These are phyloP conservation scores for Candida dubliniensis DNA, from an alignment of 1,139 yeast species.

Conservation along the genomic window DNA sequence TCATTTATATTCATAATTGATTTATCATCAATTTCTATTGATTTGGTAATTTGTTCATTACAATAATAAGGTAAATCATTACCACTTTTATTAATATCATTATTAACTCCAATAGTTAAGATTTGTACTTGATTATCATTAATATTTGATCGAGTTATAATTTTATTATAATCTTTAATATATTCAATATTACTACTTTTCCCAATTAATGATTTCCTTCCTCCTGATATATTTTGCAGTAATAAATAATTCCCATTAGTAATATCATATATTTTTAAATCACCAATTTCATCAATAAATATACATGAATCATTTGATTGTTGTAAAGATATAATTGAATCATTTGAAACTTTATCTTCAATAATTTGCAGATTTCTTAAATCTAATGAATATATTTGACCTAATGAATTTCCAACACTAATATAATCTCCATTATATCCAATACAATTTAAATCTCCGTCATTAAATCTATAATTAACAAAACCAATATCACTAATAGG, in stretches of 20 bases:
- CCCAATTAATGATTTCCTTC: background rate
- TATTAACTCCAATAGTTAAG: background rate
- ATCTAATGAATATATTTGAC: constrained; percentile 27
- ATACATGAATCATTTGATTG: constrained; percentile 4
- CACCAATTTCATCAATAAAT: constrained; percentile 17
- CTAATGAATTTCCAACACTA: constrained; percentile 20
- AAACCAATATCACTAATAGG: background rate
- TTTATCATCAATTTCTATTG: no score
- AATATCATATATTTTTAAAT: constrained; percentile 8
- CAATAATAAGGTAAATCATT: no score
- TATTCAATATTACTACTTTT: background rate
- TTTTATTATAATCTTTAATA: constrained; percentile 6
- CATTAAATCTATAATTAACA: background rate
- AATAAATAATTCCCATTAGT: background rate
- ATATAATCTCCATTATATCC: constrained; percentile 3
- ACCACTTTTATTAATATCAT: no score
- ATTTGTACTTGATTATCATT: constrained; percentile 13
- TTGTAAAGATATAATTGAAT: constrained; percentile 10
- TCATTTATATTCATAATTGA: background rate
- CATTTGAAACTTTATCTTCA: constrained; percentile 15
- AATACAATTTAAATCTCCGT: background rate
- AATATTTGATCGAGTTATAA: constrained; percentile 17
- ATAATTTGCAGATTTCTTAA: constrained; percentile 22
- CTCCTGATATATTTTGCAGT: background rate
- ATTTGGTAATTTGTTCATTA: no score